Base-by-base conservation (phyloP, 345 rosid genomes). In the Gossypium stocksii region DNA sequence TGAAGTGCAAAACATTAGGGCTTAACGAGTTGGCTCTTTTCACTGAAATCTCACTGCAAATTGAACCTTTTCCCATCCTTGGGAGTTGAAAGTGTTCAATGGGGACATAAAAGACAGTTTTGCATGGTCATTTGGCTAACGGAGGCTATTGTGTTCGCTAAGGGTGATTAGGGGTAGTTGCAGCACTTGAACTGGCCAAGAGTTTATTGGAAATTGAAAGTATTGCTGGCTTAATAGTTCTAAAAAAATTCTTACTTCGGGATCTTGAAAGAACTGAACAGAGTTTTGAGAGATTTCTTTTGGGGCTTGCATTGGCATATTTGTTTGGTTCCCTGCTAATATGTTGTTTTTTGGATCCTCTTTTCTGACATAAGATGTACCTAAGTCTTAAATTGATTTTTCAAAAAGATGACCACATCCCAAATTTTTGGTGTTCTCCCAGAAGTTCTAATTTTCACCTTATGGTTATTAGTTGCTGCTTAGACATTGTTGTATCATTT, bases 391-490 rank as follows among this genome's bases (percentile, higher is more conserved):
- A 13, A 38, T 64, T 41, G 45, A 38, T 64, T 64, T 38, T 48
- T 23, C 57, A 12, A 13, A 9, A 48, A 67, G 38, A 46, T 25
- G 43, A 67, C 23, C 8, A 23, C 13, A 19, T 23, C 20, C 48
- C 7, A 64, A 48, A 48, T 9, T 41, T 41, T 66, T 66, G 53
- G 71, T 66, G 19, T 41, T 22, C 16, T 7, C 19, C 7, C 2
- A 46, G 19, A 23, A 22, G 38, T 46, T 46, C 7, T 15, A 23
- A 48, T 48, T 67, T 45, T 48, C 56, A 3, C 20, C 25, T 12
- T 44, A 57, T 57, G 12, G 41, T 13, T 41, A 71, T 45, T 58
- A 13, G 2, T 29, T 74, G 69, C 19, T 76, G 68, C 43, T 77
- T 75, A 51, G 27, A 45, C 19, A 3, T 48, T 68, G 44, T 52